Evolutionary conservation across 2,329 filamentous ascomycete genomes (phyloP).

Genomic region (Cladosporium phlei): DNA sequence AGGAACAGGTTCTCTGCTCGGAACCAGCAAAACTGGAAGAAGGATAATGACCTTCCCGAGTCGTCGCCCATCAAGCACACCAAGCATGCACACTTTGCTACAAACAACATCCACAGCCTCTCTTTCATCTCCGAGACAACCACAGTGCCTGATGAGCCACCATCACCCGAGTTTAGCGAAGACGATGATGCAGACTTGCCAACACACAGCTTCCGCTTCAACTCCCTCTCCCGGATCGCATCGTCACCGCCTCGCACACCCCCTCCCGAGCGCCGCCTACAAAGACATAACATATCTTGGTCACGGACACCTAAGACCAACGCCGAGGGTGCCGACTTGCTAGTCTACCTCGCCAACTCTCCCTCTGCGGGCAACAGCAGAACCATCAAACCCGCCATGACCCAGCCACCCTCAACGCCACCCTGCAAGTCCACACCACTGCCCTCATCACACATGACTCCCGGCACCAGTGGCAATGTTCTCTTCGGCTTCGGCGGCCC

Average conservation of each 20-base stretch:
- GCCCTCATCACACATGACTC: slow-evolving; percentile 85
- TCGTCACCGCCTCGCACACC: slow-evolving; percentile 85
- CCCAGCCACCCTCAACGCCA: slow-evolving; percentile 50
- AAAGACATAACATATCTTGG: slow-evolving; percentile 37
- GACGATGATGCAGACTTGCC: slow-evolving; percentile 82
- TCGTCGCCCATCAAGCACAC: slow-evolving; percentile 81
- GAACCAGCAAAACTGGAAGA: slow-evolving; percentile 65
- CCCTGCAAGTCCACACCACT: slow-evolving; percentile 53
- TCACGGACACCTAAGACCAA: slow-evolving; percentile 55
- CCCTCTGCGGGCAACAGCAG: slow-evolving; percentile 72
- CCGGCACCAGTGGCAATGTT: slow-evolving; percentile 54
- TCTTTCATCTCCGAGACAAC: slow-evolving; percentile 73
- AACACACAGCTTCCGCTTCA: slow-evolving; percentile 64
- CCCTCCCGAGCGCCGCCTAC: slow-evolving; percentile 46
- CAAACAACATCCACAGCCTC: slow-evolving; percentile 61
- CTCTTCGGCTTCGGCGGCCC: slow-evolving; percentile 58
- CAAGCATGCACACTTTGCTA: slow-evolving; percentile 70
- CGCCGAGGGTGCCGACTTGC: slow-evolving; percentile 76
- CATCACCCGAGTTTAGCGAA: slow-evolving; percentile 59
- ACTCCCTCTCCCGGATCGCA: slow-evolving; percentile 45
- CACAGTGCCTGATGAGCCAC: slow-evolving; percentile 60
- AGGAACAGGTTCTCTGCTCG: slow-evolving; percentile 28
- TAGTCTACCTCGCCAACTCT: slow-evolving; percentile 87
- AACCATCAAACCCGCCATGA: slow-evolving; percentile 16
- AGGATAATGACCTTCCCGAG: slow-evolving; percentile 68